Base-by-base conservation (phyloP, 495 filamentous ascomycete species). In the Xylaria scruposa region DNA sequence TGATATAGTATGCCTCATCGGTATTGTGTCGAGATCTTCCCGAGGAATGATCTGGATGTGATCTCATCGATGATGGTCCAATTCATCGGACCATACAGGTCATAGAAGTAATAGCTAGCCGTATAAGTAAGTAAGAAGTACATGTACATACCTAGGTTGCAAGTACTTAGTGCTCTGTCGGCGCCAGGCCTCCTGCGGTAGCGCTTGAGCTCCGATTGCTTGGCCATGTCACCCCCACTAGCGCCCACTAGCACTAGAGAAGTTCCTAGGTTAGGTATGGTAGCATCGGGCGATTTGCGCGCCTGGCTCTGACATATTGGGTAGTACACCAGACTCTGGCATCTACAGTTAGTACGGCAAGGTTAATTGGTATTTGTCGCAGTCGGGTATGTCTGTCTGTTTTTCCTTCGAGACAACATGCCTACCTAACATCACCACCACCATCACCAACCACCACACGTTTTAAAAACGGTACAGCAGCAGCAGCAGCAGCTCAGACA, bases 181-280 rank as follows among this genome's bases (percentile, higher is more conserved):
- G 26, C 21, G 54, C 38, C 49, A 31, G n/a, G 54, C 36, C 33
- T 40, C 29, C 36, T 44, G 17, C 33, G 40, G 26, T 33, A 67
- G 62, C 38, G 26, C 31, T 29, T 29, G 13, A 67, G 42, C 64
- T 54, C 49, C 31, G 51, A 59, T 36, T 68, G 66, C 67, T 61
- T 60, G 54, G 67, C 67, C 26, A 60, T 60, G n/a, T n/a, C 15
- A 54, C 65, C 65, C 63, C 65, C 47, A 67, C 64, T 54, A 67
- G 9, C 54, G 31, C 4, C 15, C 42, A 49, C 40, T 46, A 29
- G 40, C 42, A 42, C 58, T 62, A 70, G 61, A 31, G 29, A 31
- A 31, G 29, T 31, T 31, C 29, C 29, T 31, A 31, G 3, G 29
- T 1, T 31, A 38, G 8, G 36, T 38, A 38, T 5, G 4, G 69